phyloP scores from a whole-genome alignment of 2,329 filamentous ascomycete genomes.

The Penicillium sp. region DNA sequence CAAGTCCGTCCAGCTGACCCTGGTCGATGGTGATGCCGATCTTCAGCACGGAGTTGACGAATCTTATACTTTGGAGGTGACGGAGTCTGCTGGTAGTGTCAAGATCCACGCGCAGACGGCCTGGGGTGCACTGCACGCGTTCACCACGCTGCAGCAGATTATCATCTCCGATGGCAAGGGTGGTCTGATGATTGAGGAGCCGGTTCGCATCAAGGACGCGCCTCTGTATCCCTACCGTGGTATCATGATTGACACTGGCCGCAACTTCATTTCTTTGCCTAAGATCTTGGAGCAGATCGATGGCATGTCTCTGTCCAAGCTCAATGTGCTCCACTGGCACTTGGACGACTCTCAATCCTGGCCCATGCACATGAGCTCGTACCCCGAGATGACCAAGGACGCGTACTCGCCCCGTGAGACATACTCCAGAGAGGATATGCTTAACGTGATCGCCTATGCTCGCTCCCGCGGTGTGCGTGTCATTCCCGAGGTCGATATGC shows the following conservation, averaged over 20 bases:
- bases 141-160: conserved; percentile 59
- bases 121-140: conserved; percentile 57
- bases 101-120: conserved; percentile 52
- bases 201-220: conserved; percentile 52
- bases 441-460: conserved; percentile 51
- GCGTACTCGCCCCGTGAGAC: conserved; percentile 54
- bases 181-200: conserved; percentile 53
- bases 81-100: conserved; percentile 41
- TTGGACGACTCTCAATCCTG: conserved; percentile 58
- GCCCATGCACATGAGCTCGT: conserved; percentile 52
- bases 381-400: conserved; percentile 55
- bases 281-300: conserved; percentile 58
- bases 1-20: conserved; percentile 47
- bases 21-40: conserved; percentile 48
- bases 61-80: conserved; percentile 54
- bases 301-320: conserved; percentile 57
- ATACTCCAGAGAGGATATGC: conserved; percentile 48
- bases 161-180: conserved; percentile 50
- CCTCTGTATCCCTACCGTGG: conserved; percentile 57
- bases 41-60: conserved; percentile 59
- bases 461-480: conserved; percentile 59
- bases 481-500: conserved; percentile 64
- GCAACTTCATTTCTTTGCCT: conserved; percentile 53
- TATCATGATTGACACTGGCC: conserved; percentile 57
- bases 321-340: conserved; percentile 61